Evolutionary conservation across 352 stramenopile species (phyloP), one percentile per base, ranked within the genome.

Genomic region (Globisporangium radiosum): DNA sequence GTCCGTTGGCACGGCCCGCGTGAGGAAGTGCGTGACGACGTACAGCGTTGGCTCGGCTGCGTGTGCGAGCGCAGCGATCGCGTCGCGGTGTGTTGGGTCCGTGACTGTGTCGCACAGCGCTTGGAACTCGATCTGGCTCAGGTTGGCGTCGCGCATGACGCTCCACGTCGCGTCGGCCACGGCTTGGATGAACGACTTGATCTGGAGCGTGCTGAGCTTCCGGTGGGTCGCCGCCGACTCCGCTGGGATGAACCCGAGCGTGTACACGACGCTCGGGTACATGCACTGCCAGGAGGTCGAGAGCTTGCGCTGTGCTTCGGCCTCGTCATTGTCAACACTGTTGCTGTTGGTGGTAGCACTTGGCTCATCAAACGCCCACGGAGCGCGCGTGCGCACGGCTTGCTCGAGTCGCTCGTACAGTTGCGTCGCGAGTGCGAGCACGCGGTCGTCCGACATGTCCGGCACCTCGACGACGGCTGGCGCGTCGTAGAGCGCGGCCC

Each of bases 141-240:
- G 60, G 0, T 68, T 54, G 39, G 85, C 68, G 8, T 83, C 66
- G 17, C 70, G 68, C 4, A 92, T 70, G 15, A 87, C 80, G 8
- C 78, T 75, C 74, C 74, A 89, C 10, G 76, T 76, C 40, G 76
- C 81, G 51, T 94, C 79, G 5, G 81, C 82, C 5, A 87, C 61
- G 3, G 80, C 78, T 57, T 94, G 81, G 49, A 91, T 90, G 37
- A 92, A 85, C n/a, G 85, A 87, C 65, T 92, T 94, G 59, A 91
- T 76, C 56, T 94, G 85, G 11, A 94, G 56, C 6, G 81, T 91
- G 59, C 85, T 94, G 38, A 91, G 64, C 55, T 87, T 89, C 55
- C 85, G 81, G 53, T 81, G 70, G 19, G 64, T 72, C 36, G 59
- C 62, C 4, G 69, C 64, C 10, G 72, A 54, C 10, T 83, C 57